phyloP scores from a whole-genome alignment of 164 flowering plant genomes.

The Pachysandra terminalis region DNA sequence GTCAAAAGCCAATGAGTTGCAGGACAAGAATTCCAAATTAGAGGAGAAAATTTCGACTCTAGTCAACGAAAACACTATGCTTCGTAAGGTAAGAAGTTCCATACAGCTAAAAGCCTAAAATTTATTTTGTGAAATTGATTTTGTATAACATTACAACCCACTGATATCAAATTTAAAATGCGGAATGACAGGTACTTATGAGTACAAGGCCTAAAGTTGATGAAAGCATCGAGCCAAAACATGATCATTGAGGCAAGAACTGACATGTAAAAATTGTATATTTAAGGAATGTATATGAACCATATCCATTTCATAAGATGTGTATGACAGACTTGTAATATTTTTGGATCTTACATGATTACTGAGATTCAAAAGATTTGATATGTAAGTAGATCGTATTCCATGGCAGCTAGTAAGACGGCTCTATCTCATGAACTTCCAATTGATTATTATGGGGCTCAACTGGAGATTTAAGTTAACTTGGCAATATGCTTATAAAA shows the following conservation, averaged over 20 bases:
- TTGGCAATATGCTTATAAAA: no score
- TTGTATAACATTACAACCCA: neutral
- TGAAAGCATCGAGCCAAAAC: conserved; percentile 30
- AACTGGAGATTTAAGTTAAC: no score
- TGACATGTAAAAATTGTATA: neutral
- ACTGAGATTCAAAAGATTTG: neutral
- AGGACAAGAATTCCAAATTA: conserved; percentile 42
- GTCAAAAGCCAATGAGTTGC: conserved; percentile 43
- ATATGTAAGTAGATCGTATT: neutral
- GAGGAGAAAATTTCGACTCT: conserved; percentile 64
- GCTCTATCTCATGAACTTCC: neutral
- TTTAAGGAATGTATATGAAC: no score
- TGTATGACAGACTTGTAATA: no score
- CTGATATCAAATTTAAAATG: neutral
- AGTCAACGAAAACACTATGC: conserved; percentile 61
- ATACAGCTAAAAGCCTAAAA: neutral
- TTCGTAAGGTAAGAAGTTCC: conserved; percentile 43
- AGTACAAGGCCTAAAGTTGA: conserved; percentile 50
- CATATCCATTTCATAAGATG: no score
- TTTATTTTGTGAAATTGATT: neutral
- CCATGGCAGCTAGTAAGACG: neutral
- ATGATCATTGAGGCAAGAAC: conserved; percentile 18
- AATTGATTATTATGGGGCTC: no score
- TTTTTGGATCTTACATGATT: no score
- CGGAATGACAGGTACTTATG: conserved; percentile 40